Percentiles rank a stretch among this genome's conserved stretches.
Conservation (phyloP, 2,329 filamentous ascomycete species). For the Paracorniculantispora psalliotae region DNA sequence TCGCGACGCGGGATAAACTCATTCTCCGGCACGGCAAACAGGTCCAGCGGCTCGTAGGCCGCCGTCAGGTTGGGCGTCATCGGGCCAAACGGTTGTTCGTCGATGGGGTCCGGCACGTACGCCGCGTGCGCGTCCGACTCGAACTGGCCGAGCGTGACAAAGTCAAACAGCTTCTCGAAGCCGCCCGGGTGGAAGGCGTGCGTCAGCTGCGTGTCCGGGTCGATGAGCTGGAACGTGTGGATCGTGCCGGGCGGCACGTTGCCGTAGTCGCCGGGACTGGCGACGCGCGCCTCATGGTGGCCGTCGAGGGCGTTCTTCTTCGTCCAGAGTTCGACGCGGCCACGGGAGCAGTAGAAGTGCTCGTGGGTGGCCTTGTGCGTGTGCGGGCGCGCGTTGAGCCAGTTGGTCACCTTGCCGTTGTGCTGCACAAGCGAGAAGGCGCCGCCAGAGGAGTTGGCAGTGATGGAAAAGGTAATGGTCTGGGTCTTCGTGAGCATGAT, state of each 20-base stretch:
- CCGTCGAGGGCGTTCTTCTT: constrained; percentile 16
- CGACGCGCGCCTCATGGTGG: constrained; percentile 19
- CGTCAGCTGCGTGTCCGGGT: constrained; percentile 20
- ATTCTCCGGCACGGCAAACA: constrained; percentile 15
- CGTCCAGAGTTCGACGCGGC: constrained; percentile 20
- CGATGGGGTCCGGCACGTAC: constrained; percentile 14
- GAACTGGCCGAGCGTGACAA: constrained; percentile 15
- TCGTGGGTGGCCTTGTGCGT: constrained; percentile 17
- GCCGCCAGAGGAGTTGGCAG: constrained; percentile 20
- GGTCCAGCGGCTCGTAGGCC: constrained; percentile 15
- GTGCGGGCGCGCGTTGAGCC: constrained; percentile 19
- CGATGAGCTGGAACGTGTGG: constrained; percentile 21
- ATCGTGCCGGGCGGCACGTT: constrained; percentile 18
- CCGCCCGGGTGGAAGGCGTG: constrained; percentile 22
- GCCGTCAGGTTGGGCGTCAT: constrained; percentile 15
- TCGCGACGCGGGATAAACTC: constrained; percentile 18
- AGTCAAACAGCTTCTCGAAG: constrained; percentile 20
- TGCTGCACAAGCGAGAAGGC: constrained; percentile 22
- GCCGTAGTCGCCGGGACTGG: constrained; percentile 19
- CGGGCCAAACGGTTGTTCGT: constrained; percentile 17
- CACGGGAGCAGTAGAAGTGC: constrained; percentile 21
- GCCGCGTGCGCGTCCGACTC: constrained; percentile 14
- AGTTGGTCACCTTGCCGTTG: constrained; percentile 16
- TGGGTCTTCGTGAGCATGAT: constrained; percentile 19
- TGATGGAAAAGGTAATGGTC: constrained; percentile 21